Conservation (phyloP, 257 asterid species). For the Lantana camara region DNA sequence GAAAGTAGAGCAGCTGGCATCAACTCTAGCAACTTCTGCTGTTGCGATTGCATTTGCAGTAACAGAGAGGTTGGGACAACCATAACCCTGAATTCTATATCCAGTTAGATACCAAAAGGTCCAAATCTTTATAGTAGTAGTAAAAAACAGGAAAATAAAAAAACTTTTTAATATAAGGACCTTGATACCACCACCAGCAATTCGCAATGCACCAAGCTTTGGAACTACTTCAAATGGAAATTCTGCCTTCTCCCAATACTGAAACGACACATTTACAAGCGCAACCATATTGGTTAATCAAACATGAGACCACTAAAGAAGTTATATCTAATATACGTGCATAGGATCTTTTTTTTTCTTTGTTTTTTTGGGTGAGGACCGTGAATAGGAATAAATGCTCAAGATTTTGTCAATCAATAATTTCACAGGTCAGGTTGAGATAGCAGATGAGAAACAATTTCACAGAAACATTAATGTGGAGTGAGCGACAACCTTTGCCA, state of each 20-base stretch:
- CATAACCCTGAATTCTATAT: slow-evolving; percentile 67
- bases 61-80: slow-evolving; percentile 83
- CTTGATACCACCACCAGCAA: slow-evolving; percentile 92
- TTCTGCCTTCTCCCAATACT: slow-evolving; percentile 99
- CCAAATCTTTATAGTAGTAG: neutral
- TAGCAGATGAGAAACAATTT: neutral
- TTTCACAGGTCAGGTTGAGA: neutral
- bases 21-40: slow-evolving; percentile 94
- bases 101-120: slow-evolving; percentile 22
- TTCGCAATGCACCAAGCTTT: slow-evolving; percentile 66
- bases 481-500: slow-evolving; percentile 67
- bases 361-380: too few relatives aligned
- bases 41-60: slow-evolving; percentile 79
- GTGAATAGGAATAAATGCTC: too few relatives aligned
- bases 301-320: slow-evolving; percentile 8
- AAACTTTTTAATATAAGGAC: slow-evolving; percentile 33
- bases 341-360: too few relatives aligned
- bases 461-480: neutral
- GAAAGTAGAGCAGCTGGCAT: slow-evolving; percentile 93
- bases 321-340: neutral
- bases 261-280: slow-evolving; percentile 29
- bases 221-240: slow-evolving; percentile 96
- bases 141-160: slow-evolving; percentile 9
- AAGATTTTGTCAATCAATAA: neutral
- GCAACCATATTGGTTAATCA: slow-evolving; percentile 16